phyloP scores from a whole-genome alignment of 139 green algal genomes.

The Haematococcus lacustris region DNA sequence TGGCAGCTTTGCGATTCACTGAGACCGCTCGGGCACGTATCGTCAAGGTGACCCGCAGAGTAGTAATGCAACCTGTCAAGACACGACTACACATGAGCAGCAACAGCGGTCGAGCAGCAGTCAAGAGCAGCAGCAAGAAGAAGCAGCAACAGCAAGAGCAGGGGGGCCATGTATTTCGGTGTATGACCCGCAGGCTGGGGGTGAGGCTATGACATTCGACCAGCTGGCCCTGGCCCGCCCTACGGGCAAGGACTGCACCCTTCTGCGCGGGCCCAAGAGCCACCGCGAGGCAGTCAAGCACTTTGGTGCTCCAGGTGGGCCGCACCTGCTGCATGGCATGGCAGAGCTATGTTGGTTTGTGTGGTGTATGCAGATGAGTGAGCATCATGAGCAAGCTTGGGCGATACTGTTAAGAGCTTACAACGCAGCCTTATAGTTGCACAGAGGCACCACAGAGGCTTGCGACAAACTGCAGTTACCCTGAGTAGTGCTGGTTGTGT shows the following conservation, averaged over 20 bases:
- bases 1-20: constrained; percentile 90
- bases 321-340: too few relatives aligned
- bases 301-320: constrained; percentile 79
- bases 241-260: constrained; percentile 82
- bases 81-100: too few relatives aligned
- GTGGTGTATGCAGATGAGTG: constrained; percentile 98
- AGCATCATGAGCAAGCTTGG: constrained; percentile 36
- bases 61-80: too few relatives aligned
- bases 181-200: constrained; percentile 61
- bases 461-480: too few relatives aligned
- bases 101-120: too few relatives aligned
- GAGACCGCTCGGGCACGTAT: constrained; percentile 96
- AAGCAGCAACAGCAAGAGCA: too few relatives aligned
- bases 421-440: too few relatives aligned
- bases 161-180: too few relatives aligned
- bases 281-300: constrained; percentile 92
- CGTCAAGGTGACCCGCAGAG: constrained; percentile 68
- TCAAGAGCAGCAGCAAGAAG: too few relatives aligned
- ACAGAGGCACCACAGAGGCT: too few relatives aligned
- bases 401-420: constrained; percentile 25
- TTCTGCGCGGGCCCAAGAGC: constrained; percentile 94
- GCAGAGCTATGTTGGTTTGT: too few relatives aligned
- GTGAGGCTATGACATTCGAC: constrained; percentile 97
- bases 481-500: too few relatives aligned
- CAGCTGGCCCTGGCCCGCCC: constrained; percentile 92